phyloP scores from a whole-genome alignment of 805 yeast species.

The Teunomyces tritomae region DNA sequence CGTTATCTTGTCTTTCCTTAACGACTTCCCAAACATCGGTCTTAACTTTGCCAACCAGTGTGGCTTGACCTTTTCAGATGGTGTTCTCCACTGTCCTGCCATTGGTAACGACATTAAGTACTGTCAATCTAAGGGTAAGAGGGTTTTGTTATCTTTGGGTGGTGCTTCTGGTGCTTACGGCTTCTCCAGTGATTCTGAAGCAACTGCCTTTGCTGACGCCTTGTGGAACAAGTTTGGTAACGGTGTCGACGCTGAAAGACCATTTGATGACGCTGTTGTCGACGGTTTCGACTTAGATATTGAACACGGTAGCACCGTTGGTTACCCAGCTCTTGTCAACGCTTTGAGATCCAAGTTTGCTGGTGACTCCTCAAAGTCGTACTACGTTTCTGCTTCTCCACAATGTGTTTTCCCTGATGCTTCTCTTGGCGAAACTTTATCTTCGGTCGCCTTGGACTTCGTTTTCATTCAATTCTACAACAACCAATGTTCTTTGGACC shows the following conservation, averaged over 20 bases:
- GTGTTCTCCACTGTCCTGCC: constrained; percentile 16
- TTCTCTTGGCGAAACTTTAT: constrained; percentile 32
- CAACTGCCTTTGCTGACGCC: constrained; percentile 52
- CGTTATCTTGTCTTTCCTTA: constrained; percentile 67
- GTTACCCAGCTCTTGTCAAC: constrained; percentile 12
- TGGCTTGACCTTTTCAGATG: constrained; percentile 2
- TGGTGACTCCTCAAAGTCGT: constrained; percentile 26
- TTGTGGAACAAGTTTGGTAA: constrained; percentile 40
- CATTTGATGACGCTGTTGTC: constrained; percentile 8
- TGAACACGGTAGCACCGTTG: constrained; percentile 31
- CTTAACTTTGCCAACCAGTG: constrained; percentile 10
- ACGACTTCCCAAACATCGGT: constrained; percentile 46
- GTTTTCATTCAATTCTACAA: constrained; percentile 42
- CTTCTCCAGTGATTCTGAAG: constrained; percentile 46
- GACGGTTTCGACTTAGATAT: constrained; percentile 36
- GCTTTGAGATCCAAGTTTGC: constrained; percentile 23
- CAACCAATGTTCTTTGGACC: constrained; percentile 29
- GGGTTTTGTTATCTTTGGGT: constrained; percentile 71
- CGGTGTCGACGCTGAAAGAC: constrained; percentile 9
- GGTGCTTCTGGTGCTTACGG: constrained; percentile 40
- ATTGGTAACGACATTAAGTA: constrained; percentile 60
- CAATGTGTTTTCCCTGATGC: constrained; percentile 41
- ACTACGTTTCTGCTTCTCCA: constrained; percentile 37
- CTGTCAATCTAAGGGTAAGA: constrained; percentile 73
- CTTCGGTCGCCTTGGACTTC: constrained; percentile 26